These are phyloP conservation scores for Tricholoma furcatifolium DNA, from an alignment of 768 basidiomycete species.

Conservation along the genomic window DNA sequence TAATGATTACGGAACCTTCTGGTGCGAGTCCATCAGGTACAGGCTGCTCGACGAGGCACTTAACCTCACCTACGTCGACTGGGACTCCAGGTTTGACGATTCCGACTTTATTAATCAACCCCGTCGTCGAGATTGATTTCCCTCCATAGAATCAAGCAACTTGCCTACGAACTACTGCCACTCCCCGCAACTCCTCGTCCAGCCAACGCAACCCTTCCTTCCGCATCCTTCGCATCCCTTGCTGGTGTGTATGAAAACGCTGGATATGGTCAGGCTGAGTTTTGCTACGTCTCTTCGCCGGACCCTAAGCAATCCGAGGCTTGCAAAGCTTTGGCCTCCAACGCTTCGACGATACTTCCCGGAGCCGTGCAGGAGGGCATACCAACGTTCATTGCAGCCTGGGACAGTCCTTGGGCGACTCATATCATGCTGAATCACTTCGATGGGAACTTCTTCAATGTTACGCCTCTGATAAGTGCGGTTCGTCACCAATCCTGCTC, in stretches of 20 bases:
- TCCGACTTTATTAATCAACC: too few relatives aligned
- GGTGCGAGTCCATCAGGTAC: conserved; percentile 21
- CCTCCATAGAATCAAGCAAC: not conserved
- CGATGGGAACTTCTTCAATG: conserved; percentile 22
- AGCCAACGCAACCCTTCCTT: conserved; percentile 12
- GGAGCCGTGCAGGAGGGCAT: conserved; percentile 17
- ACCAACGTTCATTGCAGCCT: conserved; percentile 23
- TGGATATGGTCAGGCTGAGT: conserved; percentile 19
- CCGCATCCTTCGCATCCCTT: conserved; percentile 9
- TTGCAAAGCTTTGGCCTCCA: conserved; percentile 17
- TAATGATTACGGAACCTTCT: conserved; percentile 17
- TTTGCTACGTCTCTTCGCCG: conserved; percentile 17
- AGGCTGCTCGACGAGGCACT: conserved; percentile 23
- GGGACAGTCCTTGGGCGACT: conserved; percentile 15
- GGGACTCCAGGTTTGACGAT: conserved; percentile 19
- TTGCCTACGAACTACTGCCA: not conserved
- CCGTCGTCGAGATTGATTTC: not conserved
- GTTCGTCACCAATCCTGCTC: conserved; percentile 8
- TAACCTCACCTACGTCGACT: conserved; percentile 22
- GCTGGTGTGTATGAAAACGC: conserved; percentile 16
- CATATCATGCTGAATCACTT: conserved; percentile 25
- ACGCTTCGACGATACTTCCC: conserved; percentile 20
- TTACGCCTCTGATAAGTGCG: conserved; percentile 14
- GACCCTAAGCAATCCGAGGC: conserved; percentile 8
- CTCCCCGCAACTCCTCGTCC: conserved; percentile 13